A percentile compares a stretch with the other conserved stretches of the same genome.
phyloP scores from a whole-genome alignment of 371 early-diverging fungal species.

The Lichtheimia ornata region DNA sequence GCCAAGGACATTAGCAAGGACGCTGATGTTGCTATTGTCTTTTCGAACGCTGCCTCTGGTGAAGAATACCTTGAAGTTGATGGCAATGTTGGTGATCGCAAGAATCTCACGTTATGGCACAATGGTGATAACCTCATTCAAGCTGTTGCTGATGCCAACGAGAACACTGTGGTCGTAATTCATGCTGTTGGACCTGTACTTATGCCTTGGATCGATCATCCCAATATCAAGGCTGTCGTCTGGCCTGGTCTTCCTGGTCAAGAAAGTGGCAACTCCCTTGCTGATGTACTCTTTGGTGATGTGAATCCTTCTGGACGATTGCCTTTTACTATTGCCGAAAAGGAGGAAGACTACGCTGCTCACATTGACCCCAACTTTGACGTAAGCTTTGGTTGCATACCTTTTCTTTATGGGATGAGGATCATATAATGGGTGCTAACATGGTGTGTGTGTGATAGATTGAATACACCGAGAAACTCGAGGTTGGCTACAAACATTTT shows the following conservation, averaged over 20 bases:
- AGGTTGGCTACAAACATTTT: constrained; percentile 52
- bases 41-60: constrained; percentile 57
- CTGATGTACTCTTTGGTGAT: constrained; percentile 54
- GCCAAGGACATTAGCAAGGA: constrained; percentile 36
- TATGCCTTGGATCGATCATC: constrained; percentile 51
- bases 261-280: constrained; percentile 54
- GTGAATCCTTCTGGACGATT: constrained; percentile 57
- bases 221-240: constrained; percentile 46
- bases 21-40: constrained; percentile 61
- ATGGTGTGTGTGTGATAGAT: constrained; percentile 15
- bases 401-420: not conserved
- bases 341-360: constrained; percentile 37
- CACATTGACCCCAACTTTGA: not conserved
- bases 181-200: constrained; percentile 51
- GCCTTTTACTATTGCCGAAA: constrained; percentile 45
- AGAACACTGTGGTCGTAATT: constrained; percentile 54
- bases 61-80: constrained; percentile 47
- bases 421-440: not conserved
- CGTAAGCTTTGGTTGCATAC: constrained; percentile 1
- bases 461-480: constrained; percentile 48
- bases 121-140: constrained; percentile 58
- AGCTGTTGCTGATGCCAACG: constrained; percentile 36
- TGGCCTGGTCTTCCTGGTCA: constrained; percentile 49
- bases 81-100: constrained; percentile 54
- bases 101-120: constrained; percentile 57